Evolutionary conservation across 208 protist species (phyloP).

Genomic region (Leishmania tropica): DNA sequence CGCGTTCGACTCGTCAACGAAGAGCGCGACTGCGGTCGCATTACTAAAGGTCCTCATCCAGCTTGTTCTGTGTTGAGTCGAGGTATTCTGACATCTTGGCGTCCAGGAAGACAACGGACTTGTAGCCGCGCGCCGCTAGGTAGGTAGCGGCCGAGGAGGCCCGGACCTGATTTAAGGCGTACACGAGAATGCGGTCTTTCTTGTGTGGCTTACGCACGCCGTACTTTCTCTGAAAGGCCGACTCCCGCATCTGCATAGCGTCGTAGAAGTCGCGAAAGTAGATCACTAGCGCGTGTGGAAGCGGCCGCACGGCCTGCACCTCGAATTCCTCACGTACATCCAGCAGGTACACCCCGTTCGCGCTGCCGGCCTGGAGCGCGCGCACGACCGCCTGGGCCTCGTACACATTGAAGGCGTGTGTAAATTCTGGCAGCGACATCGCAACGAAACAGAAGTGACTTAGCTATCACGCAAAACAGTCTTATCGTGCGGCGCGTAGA

Average conservation of each 20-base stretch:
- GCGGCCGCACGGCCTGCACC: conserved; percentile 37
- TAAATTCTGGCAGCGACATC: conserved; percentile 35
- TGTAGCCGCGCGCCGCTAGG: conserved; percentile 37
- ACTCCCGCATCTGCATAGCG: conserved; percentile 47
- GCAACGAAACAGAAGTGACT: background rate
- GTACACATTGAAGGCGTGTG: conserved; percentile 40
- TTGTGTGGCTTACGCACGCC: conserved; percentile 50
- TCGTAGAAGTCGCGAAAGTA: conserved; percentile 49
- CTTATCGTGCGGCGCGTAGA: background rate
- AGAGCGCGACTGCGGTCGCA: background rate
- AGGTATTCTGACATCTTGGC: conserved; percentile 45
- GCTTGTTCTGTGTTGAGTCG: conserved; percentile 28
- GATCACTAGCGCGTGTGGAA: conserved; percentile 60
- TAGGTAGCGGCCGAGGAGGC: conserved; percentile 35
- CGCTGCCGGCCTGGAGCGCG: conserved; percentile 42
- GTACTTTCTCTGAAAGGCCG: conserved; percentile 57
- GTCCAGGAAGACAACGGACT: conserved; percentile 31
- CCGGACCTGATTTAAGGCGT: conserved; percentile 45
- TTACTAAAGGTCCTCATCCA: conserved; percentile 57
- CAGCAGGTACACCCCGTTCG: conserved; percentile 48
- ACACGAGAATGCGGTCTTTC: conserved; percentile 59
- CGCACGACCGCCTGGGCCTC: conserved; percentile 66
- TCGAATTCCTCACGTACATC: conserved; percentile 70
- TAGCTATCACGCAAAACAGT: background rate
- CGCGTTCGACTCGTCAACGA: background rate